A percentile compares a stretch with the other conserved stretches of the same genome.
Conservation (phyloP, 352 stramenopile genomes). For the Pilasporangium apinafurcum region DNA sequence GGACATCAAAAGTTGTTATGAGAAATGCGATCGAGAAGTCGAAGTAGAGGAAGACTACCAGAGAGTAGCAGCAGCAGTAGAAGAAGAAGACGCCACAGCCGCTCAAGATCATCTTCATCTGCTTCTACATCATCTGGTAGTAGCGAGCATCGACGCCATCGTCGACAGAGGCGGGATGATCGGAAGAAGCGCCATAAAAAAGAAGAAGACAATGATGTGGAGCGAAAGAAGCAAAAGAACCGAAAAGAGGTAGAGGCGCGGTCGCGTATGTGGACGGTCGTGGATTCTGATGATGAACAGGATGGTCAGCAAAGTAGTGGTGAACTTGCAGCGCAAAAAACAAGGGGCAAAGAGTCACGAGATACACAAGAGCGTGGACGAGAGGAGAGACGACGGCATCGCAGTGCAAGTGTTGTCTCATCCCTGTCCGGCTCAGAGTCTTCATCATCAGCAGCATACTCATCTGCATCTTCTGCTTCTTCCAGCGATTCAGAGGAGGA, state of each 20-base stretch:
- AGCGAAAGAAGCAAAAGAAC: constrained; percentile 1
- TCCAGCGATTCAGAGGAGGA: constrained; percentile 26
- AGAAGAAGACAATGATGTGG: constrained; percentile 1
- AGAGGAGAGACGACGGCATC: constrained; percentile 1
- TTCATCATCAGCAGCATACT: constrained; percentile 25
- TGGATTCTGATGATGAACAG: neutral
- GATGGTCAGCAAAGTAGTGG: neutral
- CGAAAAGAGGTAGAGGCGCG: constrained; percentile 1
- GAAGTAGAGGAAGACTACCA: neutral
- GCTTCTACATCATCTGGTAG: neutral
- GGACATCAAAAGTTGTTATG: too few relatives aligned
- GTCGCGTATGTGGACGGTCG: constrained; percentile 5
- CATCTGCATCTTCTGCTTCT: constrained; percentile 23
- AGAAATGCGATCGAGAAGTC: neutral
- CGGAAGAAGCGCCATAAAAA: constrained; percentile 1
- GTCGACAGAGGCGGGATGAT: neutral
- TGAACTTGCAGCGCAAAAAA: too few relatives aligned
- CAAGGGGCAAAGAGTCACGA: too few relatives aligned
- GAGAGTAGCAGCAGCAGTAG: neutral
- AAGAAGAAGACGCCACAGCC: neutral
- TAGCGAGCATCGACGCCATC: neutral
- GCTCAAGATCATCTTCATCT: neutral
- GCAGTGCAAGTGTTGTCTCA: constrained; percentile 1
- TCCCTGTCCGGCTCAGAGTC: constrained; percentile 12
- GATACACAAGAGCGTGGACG: neutral